These are phyloP conservation scores for Carpinus fangiana DNA, from an alignment of 306 rosid species.

Conservation along the genomic window DNA sequence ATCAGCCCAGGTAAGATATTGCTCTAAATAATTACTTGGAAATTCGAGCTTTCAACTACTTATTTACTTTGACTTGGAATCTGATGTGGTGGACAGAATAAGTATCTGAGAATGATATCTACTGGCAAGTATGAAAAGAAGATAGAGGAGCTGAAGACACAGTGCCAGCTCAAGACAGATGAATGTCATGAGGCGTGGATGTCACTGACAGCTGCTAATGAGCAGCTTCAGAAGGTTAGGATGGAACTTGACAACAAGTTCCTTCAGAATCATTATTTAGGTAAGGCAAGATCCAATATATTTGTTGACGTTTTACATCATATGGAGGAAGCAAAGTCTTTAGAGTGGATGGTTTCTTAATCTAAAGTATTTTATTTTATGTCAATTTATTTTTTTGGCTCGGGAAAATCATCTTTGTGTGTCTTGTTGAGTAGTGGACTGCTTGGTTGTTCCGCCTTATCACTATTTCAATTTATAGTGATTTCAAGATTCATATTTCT, in stretches of 20 bases:
- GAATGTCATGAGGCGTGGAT: conserved; percentile 40
- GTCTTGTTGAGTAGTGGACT: neutral
- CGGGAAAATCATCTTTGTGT: neutral
- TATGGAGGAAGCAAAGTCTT: conserved; percentile 3
- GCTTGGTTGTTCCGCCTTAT: neutral
- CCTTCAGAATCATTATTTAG: conserved; percentile 20
- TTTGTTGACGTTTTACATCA: neutral
- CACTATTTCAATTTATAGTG: neutral
- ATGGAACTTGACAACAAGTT: conserved; percentile 34
- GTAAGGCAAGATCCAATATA: conserved; percentile 19
- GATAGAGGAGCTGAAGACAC: conserved; percentile 26
- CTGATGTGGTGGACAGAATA: conserved; percentile 13
- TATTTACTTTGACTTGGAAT: neutral
- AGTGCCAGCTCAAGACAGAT: conserved; percentile 26
- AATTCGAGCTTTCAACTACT: neutral
- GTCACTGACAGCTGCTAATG: conserved; percentile 27
- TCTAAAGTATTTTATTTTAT: no score
- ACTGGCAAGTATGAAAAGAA: conserved; percentile 30
- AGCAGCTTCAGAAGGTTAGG: conserved; percentile 24
- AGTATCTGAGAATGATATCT: conserved; percentile 17
- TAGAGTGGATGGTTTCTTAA: neutral
- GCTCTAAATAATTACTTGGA: neutral
- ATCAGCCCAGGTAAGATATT: conserved; percentile 25
- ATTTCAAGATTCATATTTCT: neutral
- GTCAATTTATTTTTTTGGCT: neutral